Evolutionary conservation across 441 rosid genomes (phyloP), one percentile per base, ranked within the genome.

Genomic region (Erysimum cheiri): DNA sequence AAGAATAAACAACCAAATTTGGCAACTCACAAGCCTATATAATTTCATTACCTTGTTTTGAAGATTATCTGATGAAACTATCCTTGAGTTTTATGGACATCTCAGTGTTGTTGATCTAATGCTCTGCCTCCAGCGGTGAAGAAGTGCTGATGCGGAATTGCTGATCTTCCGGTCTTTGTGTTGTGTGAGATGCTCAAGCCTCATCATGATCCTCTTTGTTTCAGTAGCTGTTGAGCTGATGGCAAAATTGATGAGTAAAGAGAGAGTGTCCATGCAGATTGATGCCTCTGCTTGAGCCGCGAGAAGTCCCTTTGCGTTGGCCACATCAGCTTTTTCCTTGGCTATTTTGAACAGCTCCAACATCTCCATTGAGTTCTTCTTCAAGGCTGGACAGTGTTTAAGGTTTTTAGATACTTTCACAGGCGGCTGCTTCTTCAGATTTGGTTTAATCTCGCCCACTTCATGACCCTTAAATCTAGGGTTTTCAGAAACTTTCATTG

Each of bases 131-230:
- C 66, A 72, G 9, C 37, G 64, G 5, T 44, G 54, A 47, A 64
- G 28, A 57, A 64, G 71, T 0, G 46, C 2, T 8, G 29, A 4
- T 47, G 77, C 77, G 0, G 67, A 17, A 1, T 48, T 48, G 29
- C 66, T 57, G 4, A 72, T 58, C 28, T 64, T 57, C 10, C 71
- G 29, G 17, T 48, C 60, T 22, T 65, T 72, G 44, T 72, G 71
- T 5, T 7, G 48, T 6, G 71, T 64, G 0, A 72, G 71, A 48
- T 10, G 2, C 1, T 9, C 31, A 47, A 72, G 76, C 64, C 1
- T 72, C 26, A 5, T 41, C 43, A 64, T 72, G 43, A 72, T 36
- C 28, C 13, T 1, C 0, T 32, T 64, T 0, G 65, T 72, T 3
- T 46, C 70, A 6, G 13, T 5, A 46, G 35, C 49, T 10, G 64